Conservation (phyloP, 2,329 filamentous ascomycete genomes). For the Geosmithia putterillii region DNA sequence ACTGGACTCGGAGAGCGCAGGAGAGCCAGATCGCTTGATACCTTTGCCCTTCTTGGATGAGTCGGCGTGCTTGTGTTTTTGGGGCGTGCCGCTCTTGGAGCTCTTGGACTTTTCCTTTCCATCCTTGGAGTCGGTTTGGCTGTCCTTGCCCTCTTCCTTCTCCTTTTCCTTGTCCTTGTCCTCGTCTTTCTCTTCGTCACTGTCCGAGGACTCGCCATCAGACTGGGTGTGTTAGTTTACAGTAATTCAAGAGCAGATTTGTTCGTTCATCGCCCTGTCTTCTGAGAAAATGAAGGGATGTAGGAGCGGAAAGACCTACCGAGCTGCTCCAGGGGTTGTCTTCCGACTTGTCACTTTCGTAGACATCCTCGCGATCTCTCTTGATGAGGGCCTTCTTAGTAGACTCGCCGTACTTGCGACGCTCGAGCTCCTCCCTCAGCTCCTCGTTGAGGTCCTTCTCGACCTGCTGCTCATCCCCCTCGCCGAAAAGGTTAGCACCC, state of each 20-base stretch:
- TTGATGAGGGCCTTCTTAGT: slow-evolving; percentile 73
- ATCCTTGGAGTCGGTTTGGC: too few species aligned
- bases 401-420: slow-evolving; percentile 61
- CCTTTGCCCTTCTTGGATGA: slow-evolving; percentile 41
- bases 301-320: slow-evolving; percentile 10
- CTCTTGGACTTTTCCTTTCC: slow-evolving; percentile 44
- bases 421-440: slow-evolving; percentile 53
- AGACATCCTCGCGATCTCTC: slow-evolving; percentile 77
- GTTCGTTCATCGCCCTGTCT: background rate
- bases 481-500: slow-evolving; percentile 73
- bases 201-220: slow-evolving; percentile 20
- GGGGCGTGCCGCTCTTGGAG: slow-evolving; percentile 54
- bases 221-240: background rate
- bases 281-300: background rate
- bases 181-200: slow-evolving; percentile 28
- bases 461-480: slow-evolving; percentile 56
- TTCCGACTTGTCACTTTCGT: slow-evolving; percentile 55
- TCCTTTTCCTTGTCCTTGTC: slow-evolving; percentile 47
- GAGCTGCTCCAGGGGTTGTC: slow-evolving; percentile 27
- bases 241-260: background rate
- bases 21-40: slow-evolving; percentile 76
- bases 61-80: slow-evolving; percentile 27
- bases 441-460: slow-evolving; percentile 63
- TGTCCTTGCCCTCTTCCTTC: slow-evolving; percentile 37
- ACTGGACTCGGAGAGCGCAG: slow-evolving; percentile 79